Conservation (phyloP, 2,329 filamentous ascomycete genomes). For the Nemania abortiva region DNA sequence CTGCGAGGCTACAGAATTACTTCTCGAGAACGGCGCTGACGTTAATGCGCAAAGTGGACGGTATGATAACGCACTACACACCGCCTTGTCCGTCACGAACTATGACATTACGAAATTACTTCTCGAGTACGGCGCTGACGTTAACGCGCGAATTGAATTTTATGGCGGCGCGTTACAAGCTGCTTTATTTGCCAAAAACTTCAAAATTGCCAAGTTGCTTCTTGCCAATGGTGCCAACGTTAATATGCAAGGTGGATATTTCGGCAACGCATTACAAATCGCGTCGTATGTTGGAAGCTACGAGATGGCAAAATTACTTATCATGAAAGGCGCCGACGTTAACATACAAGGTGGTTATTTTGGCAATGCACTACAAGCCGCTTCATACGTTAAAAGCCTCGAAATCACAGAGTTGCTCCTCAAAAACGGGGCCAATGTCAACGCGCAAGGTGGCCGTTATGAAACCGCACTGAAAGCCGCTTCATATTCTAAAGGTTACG, state of each 20-base stretch:
- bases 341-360: neutral
- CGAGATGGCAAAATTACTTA: conserved; percentile 6
- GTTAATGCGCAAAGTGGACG: conserved; percentile 2
- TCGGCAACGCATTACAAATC: neutral
- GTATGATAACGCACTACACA: neutral
- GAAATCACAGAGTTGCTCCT: neutral
- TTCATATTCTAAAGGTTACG: no score
- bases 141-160: neutral
- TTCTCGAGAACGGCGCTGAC: conserved; percentile 8
- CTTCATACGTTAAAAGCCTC: neutral
- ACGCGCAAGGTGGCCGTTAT: no score
- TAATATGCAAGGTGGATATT: neutral
- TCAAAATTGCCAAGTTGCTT: neutral
- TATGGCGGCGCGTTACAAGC: neutral
- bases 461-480: no score
- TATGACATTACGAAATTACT: neutral
- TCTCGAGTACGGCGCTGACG: conserved; percentile 3
- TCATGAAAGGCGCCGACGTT: conserved; percentile 5
- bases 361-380: neutral
- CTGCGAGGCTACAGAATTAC: neutral
- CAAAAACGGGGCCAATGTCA: neutral
- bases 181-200: neutral
- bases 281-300: neutral
- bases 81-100: neutral
- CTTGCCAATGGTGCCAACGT: conserved; percentile 12